Evolutionary conservation across 2,329 filamentous ascomycete species (phyloP), one percentile per base, ranked within the genome.

Genomic region (Epichloe brachyelytri): DNA sequence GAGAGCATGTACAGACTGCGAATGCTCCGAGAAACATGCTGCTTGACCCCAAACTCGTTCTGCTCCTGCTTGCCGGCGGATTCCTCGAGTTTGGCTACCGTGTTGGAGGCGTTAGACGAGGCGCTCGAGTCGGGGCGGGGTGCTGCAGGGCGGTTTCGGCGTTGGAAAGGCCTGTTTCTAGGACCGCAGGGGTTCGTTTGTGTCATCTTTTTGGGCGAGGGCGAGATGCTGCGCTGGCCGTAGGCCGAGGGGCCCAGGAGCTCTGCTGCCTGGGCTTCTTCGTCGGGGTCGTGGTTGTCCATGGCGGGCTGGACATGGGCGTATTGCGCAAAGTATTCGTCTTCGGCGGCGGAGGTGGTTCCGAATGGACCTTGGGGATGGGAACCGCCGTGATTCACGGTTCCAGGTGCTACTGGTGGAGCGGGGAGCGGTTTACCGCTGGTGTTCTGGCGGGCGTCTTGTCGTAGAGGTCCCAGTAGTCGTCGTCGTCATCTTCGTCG

Each of bases 401-500:
- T 52, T 47, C 55, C 61, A 50, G 58, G 58, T 14, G 63, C 50
- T 59, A 57, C 58, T 15, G 62, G 50, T 59, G 83, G 83, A 12
- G 78, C 82, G 3, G 83, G 82, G 82, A 84, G 22, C 71, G 73
- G 60, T 83, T 80, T 20, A 71, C 67, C 6, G 76, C 80, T 1
- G 83, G 82, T 10, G 82, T 86, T 43, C 75, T 73, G 2, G 76
- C 75, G 1, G 85, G 83, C 4, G 83, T 87, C 26, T 78, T 77
- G 63, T 88, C 85, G 64, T 91, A 90, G 54, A 80, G 78, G 34
- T 80, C 83, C 86, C 86, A 91, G 65, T 91, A 91, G 58, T 82
- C 83, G 56, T 87, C 85, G 54, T 62, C 60, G 7, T 50, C 15
- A 36, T 55, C 41, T 52, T 30, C 56, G 30, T 22, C 46, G 36